Percentiles rank a stretch among this genome's conserved stretches.
Evolutionary conservation across 177 flowering plant genomes (phyloP).

Genomic region (Tripterygium wilfordii): DNA sequence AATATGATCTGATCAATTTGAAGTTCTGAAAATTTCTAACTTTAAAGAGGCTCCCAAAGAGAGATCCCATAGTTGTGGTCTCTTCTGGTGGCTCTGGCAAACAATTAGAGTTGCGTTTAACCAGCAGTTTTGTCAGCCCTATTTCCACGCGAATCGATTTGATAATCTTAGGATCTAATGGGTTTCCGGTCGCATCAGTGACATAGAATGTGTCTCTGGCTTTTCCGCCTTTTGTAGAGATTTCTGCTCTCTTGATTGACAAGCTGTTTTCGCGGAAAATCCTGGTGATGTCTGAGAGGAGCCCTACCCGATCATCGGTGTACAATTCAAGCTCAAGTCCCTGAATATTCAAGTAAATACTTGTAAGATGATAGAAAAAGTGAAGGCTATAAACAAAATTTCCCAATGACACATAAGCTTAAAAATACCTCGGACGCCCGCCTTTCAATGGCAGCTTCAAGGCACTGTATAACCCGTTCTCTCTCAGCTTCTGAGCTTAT

Average conservation of each 20-base stretch:
- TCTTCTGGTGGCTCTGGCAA: conserved; percentile 35
- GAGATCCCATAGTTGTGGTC: conserved; percentile 43
- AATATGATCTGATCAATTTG: conserved; percentile 49
- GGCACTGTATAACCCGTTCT: conserved; percentile 38
- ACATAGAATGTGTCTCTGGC: conserved; percentile 74
- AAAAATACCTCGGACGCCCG: conserved; percentile 34
- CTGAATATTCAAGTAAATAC: conserved; percentile 34
- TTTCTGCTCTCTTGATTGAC: conserved; percentile 66
- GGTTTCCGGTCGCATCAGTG: conserved; percentile 66
- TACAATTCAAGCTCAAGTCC: conserved; percentile 71
- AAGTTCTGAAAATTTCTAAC: conserved; percentile 41
- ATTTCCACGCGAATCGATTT: conserved; percentile 66
- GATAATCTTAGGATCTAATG: conserved; percentile 62
- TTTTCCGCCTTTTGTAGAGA: conserved; percentile 62
- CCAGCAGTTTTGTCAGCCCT: conserved; percentile 46
- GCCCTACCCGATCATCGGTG: conserved; percentile 73
- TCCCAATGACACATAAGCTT: too few relatives aligned
- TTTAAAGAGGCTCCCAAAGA: conserved; percentile 61
- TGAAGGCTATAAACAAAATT: too few relatives aligned
- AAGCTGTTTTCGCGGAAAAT: conserved; percentile 80
- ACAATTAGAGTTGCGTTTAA: conserved; percentile 43
- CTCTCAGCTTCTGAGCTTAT: conserved; percentile 44
- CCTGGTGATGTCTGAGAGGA: conserved; percentile 81
- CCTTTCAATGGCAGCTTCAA: conserved; percentile 52
- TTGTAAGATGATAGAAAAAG: too few relatives aligned